Evolutionary conservation across 345 rosid species (phyloP), one percentile per base, ranked within the genome.

Genomic region (Turnera subulata): DNA sequence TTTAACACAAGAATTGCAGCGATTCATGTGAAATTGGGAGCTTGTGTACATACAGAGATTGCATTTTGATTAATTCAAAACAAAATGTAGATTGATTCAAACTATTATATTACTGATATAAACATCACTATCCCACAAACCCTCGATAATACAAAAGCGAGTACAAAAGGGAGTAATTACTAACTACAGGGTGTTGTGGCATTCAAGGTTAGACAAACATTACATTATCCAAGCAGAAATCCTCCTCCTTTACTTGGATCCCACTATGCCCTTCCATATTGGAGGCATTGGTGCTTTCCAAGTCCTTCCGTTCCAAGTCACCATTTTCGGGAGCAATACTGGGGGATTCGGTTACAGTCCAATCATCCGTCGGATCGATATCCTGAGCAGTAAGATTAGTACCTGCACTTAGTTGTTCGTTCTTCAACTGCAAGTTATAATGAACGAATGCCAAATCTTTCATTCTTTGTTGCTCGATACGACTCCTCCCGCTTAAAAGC

Each of bases 401-500:
- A 53, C 56, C 17, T 18, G 24, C 23, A 11, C 59, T 33, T 3
- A 62, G 45, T 26, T 63, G 33, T 63, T 55, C 63, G 58, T 61
- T 55, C 58, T 66, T 72, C 38, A 83, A 53, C 35, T 79, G 81
- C 67, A 76, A 56, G 73, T 76, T 81, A 50, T 72, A 83, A 62
- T 79, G 84, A 40, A 83, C 66, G 56, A 51, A 73, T 6, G 71
- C 37, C 49, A 79, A 39, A 4, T 78, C 76, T 46, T 39, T 51
- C 56, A 77, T 51, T 6, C 46, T 32, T 38, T 67, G 59, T 51
- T 71, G 58, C 59, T 74, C 80, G 0, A 15, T 14, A 0, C 1
- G 25, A 53, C 73, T 75, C 56, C 53, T 50, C 18, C 70, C 73
- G 37, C 47, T 49, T 13, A 32, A 29, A 23, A 78, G 49, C 73